Base-by-base conservation (phyloP, 2,329 filamentous ascomycete species). In the Nothopassalora personata region DNA sequence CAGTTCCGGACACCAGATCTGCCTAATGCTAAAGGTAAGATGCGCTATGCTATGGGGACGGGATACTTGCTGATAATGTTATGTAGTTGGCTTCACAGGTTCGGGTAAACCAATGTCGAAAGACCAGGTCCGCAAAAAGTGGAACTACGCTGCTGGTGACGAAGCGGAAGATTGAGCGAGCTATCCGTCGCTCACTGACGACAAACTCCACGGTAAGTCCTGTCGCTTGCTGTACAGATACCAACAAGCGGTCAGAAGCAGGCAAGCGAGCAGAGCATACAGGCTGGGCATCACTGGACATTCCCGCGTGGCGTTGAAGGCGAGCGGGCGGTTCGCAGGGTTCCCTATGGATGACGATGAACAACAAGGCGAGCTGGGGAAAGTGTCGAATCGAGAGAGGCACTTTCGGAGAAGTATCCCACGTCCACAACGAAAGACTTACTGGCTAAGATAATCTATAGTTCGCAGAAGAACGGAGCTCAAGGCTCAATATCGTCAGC, bases 31-130 rank as follows among this genome's bases (percentile, higher is more conserved):
- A 85, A 91, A 88, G 92, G 92, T 96, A 78, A 66, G 82, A 57
- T 61, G 54, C 54, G 48, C 62, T 61, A 47, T 63, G 47, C 47
- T 30, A 33, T 56, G 33, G 55, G 36, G 27, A 11, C 28, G 10
- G 30, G 18, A n/a, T 58, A 51, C 39, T 64, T 72, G 64, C 73
- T 60, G 15, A 52, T 13, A 43, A 7, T 18, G 19, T 19, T 61
- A 6, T 52, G 5, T 33, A 97, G 94, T 99, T 71, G 94, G 94
- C 34, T 97, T 99, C 71, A 96, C 91, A 8, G 94, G 94, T 62
- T 97, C 92, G 56, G 94, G 94, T 60, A 91, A 96, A 76, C 83
- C 88, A 66, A 97, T 97, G 94, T 89, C 91, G 68, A 97, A 96
- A 75, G 94, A 97, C 72, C 68, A 66, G 53, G 64, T 59, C 27